Evolutionary conservation across 1,139 yeast species (phyloP).

Genomic region (Debaryomycetaceae sp.): DNA sequence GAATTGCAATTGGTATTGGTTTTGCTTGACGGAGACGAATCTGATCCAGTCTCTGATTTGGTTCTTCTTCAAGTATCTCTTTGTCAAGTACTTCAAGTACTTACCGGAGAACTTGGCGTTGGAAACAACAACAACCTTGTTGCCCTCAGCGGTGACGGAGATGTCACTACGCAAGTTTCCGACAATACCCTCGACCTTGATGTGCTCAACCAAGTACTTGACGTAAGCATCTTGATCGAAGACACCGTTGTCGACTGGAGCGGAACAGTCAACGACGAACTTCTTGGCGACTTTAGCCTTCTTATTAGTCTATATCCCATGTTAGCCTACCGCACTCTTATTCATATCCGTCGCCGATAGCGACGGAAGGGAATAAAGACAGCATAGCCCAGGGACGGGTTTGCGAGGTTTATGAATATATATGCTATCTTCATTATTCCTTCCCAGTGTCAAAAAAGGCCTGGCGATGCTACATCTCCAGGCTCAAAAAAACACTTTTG

Average conservation of each 20-base stretch:
- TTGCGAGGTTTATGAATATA: conserved; percentile 16
- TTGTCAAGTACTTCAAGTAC: conserved; percentile 98
- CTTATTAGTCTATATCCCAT: conserved; percentile 64
- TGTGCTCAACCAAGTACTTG: conserved; percentile 97
- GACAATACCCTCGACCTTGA: conserved; percentile 95
- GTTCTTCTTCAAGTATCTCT: conserved; percentile 99
- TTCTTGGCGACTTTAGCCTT: conserved; percentile 78
- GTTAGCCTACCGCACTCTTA: conserved; percentile 65
- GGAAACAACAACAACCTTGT: conserved; percentile 84
- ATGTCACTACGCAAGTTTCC: conserved; percentile 97
- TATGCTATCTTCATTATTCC: background rate
- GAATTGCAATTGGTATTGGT: conserved; percentile 98
- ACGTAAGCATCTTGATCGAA: conserved; percentile 97
- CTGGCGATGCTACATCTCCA: background rate
- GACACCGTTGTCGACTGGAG: conserved; percentile 97
- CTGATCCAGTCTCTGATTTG: conserved; percentile 99
- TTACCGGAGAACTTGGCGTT: conserved; percentile 98
- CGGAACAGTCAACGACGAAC: conserved; percentile 94
- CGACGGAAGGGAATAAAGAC: conserved; percentile 35
- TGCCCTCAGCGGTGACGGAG: conserved; percentile 81
- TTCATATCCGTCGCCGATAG: conserved; percentile 16
- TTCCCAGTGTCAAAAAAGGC: background rate
- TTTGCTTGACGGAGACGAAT: conserved; percentile 94
- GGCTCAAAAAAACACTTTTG: conserved; percentile 9
- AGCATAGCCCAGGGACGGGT: conserved; percentile 56